Evolutionary conservation across 2,329 filamentous ascomycete genomes (phyloP), one percentile per base, ranked within the genome.

Genomic region (Corynespora cassiicola): DNA sequence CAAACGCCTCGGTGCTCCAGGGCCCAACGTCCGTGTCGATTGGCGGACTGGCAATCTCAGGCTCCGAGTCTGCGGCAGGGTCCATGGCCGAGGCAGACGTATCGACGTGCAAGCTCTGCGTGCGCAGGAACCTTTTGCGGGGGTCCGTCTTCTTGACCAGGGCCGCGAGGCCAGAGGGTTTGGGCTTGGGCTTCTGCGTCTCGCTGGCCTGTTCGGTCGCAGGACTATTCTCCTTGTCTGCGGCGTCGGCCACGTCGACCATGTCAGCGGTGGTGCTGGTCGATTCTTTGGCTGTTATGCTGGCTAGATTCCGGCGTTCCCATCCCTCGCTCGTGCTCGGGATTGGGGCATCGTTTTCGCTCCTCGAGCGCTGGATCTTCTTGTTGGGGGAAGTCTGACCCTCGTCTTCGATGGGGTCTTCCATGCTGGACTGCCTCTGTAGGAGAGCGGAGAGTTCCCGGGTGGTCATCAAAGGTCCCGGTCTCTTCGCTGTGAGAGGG

Each of bases 1-100:
- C 85, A 49, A 80, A 75, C 1, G 85, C 84, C 57, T 88, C 85
- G 16, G 75, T 77, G 51, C 83, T 87, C 85, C 85, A 88, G 0
- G 85, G 80, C 3, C 84, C 84, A 11, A 79, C 71, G 50, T 78
- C 80, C 3, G 73, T 75, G 53, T 71, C 76, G 2, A 66, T 66
- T 39, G 79, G 78, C 2, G 61, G 63, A 28, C 52, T 61, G 9
- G 38, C 41, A n/a, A 58, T 9, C 2, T 56, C 49, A 1, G 41
- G 24, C 7, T 48, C 53, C 11, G 10, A 40, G 49, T 58, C 45
- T 38, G 26, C 38, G 32, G 35, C 36, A 41, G 47, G 15, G 36
- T 41, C 10, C 36, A 39, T 39, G 37, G 26, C 35, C 36, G 31
- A 25, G 14, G 40, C 27, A 12, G 27, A 42, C 2, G 53, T 63